Evolutionary conservation across 2,329 filamentous ascomycete species (phyloP).

Genomic region (Arthrocladium fulminans): DNA sequence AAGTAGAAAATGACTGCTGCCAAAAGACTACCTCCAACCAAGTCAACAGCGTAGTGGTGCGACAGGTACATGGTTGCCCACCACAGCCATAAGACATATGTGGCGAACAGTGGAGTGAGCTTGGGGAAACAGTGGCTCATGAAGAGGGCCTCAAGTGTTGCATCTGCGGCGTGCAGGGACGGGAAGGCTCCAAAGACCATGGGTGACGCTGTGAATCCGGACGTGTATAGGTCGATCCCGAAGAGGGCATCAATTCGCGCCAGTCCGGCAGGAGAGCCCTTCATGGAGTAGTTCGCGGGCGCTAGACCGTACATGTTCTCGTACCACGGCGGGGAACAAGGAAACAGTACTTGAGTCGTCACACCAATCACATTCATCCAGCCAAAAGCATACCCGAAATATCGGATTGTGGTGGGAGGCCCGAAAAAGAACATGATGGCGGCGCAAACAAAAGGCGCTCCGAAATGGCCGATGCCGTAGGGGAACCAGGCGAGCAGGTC

Average conservation of each 20-base stretch:
- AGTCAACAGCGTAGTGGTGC: slow-evolving; percentile 91
- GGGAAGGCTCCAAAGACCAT: slow-evolving; percentile 94
- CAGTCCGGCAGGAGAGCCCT: slow-evolving; percentile 79
- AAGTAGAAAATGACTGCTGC: slow-evolving; percentile 75
- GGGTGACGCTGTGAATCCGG: slow-evolving; percentile 79
- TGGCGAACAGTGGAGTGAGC: slow-evolving; percentile 67
- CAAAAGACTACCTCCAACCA: slow-evolving; percentile 74
- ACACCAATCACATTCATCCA: slow-evolving; percentile 89
- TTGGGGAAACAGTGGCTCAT: slow-evolving; percentile 87
- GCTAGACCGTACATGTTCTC: slow-evolving; percentile 86
- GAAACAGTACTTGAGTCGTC: slow-evolving; percentile 78
- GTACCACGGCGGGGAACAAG: slow-evolving; percentile 94
- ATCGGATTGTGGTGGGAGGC: slow-evolving; percentile 72
- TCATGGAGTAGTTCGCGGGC: slow-evolving; percentile 85
- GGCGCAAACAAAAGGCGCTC: slow-evolving; percentile 70
- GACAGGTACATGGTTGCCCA: slow-evolving; percentile 98
- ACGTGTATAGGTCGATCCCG: slow-evolving; percentile 86
- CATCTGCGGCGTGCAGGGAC: slow-evolving; percentile 81
- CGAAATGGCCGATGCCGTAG: slow-evolving; percentile 86
- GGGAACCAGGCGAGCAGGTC: slow-evolving; percentile 89
- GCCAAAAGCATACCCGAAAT: slow-evolving; percentile 79
- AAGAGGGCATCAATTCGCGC: slow-evolving; percentile 84
- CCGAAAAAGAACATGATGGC: slow-evolving; percentile 77
- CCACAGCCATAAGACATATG: slow-evolving; percentile 89
- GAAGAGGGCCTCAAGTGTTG: slow-evolving; percentile 82